phyloP scores from a whole-genome alignment of 2,329 filamentous ascomycete species.

The Purpureocillium takamizusanense region DNA sequence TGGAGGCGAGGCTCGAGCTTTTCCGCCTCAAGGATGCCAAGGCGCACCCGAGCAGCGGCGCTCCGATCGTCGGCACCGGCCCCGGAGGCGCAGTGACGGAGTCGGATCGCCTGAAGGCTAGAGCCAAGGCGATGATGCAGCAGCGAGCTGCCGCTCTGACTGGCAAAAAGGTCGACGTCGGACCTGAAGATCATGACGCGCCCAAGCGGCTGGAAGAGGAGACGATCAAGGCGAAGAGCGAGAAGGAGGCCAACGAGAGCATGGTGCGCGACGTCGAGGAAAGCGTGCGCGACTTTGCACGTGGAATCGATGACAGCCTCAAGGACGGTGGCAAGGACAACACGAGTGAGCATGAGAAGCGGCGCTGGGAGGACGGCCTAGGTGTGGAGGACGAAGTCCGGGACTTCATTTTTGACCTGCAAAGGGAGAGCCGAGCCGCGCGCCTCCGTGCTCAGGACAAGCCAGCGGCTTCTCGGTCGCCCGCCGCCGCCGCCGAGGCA shows the following conservation, averaged over 20 bases:
- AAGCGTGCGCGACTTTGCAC: constrained; percentile 81
- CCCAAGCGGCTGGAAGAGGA: constrained; percentile 85
- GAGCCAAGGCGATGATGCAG: constrained; percentile 98
- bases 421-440: constrained; percentile 72
- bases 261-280: constrained; percentile 98
- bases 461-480: constrained; percentile 28
- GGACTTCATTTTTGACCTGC: constrained; percentile 95
- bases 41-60: constrained; percentile 72
- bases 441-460: constrained; percentile 55
- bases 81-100: constrained; percentile 87
- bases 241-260: constrained; percentile 88
- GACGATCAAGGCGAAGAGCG: constrained; percentile 67
- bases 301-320: constrained; percentile 75
- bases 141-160: constrained; percentile 88
- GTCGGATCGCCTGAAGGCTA: constrained; percentile 86
- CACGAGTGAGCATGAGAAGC: constrained; percentile 77
- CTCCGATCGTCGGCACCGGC: constrained; percentile 81
- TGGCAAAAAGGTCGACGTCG: constrained; percentile 65
- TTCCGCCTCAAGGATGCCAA: constrained; percentile 93
- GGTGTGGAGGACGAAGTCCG: constrained; percentile 95
- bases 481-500: constrained; percentile 31
- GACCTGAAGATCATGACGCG: constrained; percentile 66
- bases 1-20: constrained; percentile 82
- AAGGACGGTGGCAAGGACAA: constrained; percentile 71
- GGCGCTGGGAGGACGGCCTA: constrained; percentile 91